These are phyloP conservation scores for Boletus barrowsii DNA, from an alignment of 768 basidiomycete species.

Conservation along the genomic window DNA sequence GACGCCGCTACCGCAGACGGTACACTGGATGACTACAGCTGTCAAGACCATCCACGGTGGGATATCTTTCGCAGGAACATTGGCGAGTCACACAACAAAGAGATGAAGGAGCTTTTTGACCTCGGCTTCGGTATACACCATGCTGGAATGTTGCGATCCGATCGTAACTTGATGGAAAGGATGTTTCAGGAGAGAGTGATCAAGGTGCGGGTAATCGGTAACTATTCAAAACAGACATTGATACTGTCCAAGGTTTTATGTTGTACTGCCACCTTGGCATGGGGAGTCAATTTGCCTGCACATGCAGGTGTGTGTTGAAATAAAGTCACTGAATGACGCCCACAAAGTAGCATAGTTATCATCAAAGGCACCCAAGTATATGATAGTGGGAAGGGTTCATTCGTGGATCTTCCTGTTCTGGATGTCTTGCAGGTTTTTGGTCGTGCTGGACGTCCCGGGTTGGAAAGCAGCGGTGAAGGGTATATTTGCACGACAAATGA, in stretches of 20 bases:
- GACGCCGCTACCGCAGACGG: conserved; percentile 76
- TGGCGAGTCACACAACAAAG: conserved; percentile 83
- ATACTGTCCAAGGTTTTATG: conserved; percentile 71
- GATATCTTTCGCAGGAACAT: conserved; percentile 74
- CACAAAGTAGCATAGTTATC: conserved; percentile 51
- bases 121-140: conserved; percentile 96
- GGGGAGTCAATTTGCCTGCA: conserved; percentile 99
- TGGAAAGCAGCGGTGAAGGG: conserved; percentile 92
- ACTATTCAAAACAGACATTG: neutral
- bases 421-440: conserved; percentile 98
- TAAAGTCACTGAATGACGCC: conserved; percentile 2
- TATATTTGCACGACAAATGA: conserved; percentile 96
- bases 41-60: conserved; percentile 77
- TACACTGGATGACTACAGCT: conserved; percentile 72
- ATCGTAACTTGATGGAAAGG: conserved; percentile 92
- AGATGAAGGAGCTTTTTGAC: conserved; percentile 94
- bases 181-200: conserved; percentile 90
- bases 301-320: conserved; percentile 69
- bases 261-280: conserved; percentile 97
- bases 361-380: conserved; percentile 99
- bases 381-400: conserved; percentile 84
- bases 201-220: conserved; percentile 54
- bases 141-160: conserved; percentile 94
- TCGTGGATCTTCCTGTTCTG: conserved; percentile 88
- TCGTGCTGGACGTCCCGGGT: conserved; percentile 83